A percentile compares a stretch with the other conserved stretches of the same genome.
These are phyloP conservation scores for Ganoderma boninense DNA, from an alignment of 1,284 basidiomycete genomes.

Conservation along the genomic window DNA sequence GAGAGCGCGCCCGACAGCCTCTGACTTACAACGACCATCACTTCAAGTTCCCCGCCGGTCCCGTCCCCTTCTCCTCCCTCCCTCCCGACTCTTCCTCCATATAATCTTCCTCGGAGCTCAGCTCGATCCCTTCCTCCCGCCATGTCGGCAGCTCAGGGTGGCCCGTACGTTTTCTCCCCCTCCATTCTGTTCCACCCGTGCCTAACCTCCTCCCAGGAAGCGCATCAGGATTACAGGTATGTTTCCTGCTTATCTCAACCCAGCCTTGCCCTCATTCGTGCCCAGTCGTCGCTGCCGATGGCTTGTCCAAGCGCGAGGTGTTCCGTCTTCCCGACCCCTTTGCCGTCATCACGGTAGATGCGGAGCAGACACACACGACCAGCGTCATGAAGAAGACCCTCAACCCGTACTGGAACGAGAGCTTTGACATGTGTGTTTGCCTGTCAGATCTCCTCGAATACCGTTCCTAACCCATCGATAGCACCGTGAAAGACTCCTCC, in stretches of 20 bases:
- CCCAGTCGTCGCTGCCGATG: slow-evolving; percentile 88
- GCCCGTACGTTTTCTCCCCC: slow-evolving; percentile 34
- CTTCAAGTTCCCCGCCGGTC: not conserved
- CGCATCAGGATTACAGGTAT: slow-evolving; percentile 50
- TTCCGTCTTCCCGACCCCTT: slow-evolving; percentile 96
- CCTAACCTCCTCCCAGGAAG: slow-evolving; percentile 41
- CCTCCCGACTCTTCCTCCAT: not conserved
- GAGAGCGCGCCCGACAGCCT: slow-evolving; percentile 17
- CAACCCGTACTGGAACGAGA: slow-evolving; percentile 94
- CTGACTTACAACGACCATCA: slow-evolving; percentile 22
- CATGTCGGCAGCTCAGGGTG: slow-evolving; percentile 39
- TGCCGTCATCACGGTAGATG: slow-evolving; percentile 95
- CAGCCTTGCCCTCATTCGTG: slow-evolving; percentile 16
- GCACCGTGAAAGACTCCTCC: slow-evolving; percentile 89
- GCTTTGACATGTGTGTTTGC: slow-evolving; percentile 84
- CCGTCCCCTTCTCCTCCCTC: slow-evolving; percentile 3
- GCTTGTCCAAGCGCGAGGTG: slow-evolving; percentile 89
- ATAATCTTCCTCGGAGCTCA: slow-evolving; percentile 3
- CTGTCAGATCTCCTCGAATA: not conserved
- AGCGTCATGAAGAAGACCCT: slow-evolving; percentile 85
- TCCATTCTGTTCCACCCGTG: not conserved
- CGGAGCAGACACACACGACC: slow-evolving; percentile 94
- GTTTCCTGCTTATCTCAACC: slow-evolving; percentile 17
- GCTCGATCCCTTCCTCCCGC: slow-evolving; percentile 13
- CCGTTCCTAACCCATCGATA: slow-evolving; percentile 42